A percentile compares a stretch with the other conserved stretches of the same genome.
Conservation (phyloP, 208 protist species). For the Trypanosoma caninum region DNA sequence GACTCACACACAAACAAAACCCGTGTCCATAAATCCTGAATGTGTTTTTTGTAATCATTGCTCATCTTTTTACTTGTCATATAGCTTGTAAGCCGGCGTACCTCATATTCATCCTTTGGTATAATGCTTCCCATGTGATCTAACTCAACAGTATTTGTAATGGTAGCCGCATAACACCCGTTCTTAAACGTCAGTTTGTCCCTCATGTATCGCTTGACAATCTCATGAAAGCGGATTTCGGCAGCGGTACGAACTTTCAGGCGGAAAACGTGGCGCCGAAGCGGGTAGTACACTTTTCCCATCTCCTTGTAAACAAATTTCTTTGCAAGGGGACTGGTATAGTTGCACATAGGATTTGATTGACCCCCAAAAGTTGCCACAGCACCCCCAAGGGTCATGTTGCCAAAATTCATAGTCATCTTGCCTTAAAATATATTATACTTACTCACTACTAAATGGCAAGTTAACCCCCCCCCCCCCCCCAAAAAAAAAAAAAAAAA, state of each 20-base stretch:
- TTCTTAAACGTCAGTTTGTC: slow-evolving; percentile 85
- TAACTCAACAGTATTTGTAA: slow-evolving; percentile 85
- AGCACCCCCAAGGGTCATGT: slow-evolving; percentile 75
- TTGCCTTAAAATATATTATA: too few species aligned
- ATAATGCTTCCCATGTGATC: slow-evolving; percentile 91
- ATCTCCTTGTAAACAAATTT: slow-evolving; percentile 89
- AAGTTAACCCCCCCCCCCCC: too few species aligned
- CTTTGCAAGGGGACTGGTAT: slow-evolving; percentile 85
- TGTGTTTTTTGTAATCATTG: slow-evolving; percentile 88
- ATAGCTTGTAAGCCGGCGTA: slow-evolving; percentile 83
- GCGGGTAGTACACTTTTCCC: slow-evolving; percentile 82
- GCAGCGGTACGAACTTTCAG: slow-evolving; percentile 85
- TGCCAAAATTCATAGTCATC: slow-evolving; percentile 89
- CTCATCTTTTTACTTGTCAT: slow-evolving; percentile 91
- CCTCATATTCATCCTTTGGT: slow-evolving; percentile 90
- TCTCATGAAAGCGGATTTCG: slow-evolving; percentile 82
- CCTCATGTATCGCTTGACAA: slow-evolving; percentile 88
- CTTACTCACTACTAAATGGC: too few species aligned
- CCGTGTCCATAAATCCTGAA: slow-evolving; percentile 83
- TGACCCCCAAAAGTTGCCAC: slow-evolving; percentile 88
- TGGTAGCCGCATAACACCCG: slow-evolving; percentile 80
- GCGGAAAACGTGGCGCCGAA: slow-evolving; percentile 82
- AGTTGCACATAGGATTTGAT: slow-evolving; percentile 85
- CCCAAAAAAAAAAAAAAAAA: too few species aligned
- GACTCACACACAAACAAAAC: slow-evolving; percentile 86